Base-by-base conservation (phyloP, 495 filamentous ascomycete genomes). In the Penicillium angulare region DNA sequence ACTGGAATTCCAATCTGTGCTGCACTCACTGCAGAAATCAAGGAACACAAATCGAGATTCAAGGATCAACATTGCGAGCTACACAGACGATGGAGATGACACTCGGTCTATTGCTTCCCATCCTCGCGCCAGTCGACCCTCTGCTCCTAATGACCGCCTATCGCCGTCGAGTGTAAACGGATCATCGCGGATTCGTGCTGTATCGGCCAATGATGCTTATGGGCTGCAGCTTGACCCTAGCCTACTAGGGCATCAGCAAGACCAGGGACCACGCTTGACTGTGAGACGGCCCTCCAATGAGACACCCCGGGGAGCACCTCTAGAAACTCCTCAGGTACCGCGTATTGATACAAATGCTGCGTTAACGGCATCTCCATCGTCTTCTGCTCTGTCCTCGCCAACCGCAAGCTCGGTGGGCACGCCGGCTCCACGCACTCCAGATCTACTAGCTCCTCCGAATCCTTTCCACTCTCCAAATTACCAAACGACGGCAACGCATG, bases 1-100 rank as follows among this genome's bases (percentile, higher is more conserved):
- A 4, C 71, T 99, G 45, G 95, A 99, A 67, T 99, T 99, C 59
- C 83, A 89, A 51, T 89, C 92, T 2, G 86, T 97, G 10, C 75
- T 99, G 40, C 85, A 86, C 6, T 87, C 89, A 3, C 69, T 97
- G 40, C 83, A 93, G 55, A 89, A 84, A 57, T 86, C 85, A 24
- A 80, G 86, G 56, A 92, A 88, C 52, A 79, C 86, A 39, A 56
- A 62, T 50, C 80, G 84, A 41, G 74, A 86, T 29, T 73, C 80
- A 16, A 82, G 83, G 10, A 83, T 95, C 27, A 78, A 86, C 54
- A 65, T 82, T 13, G 80, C 87, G 42, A 79, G 86, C 46, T 88
- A 88, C 64, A 90, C 88, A 2, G 85, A 90, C 44, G 82, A 87
- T 33, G 78, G 61, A n/a, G 75, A 71, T 41, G 77, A 83, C 56